Conservation (phyloP, 805 yeast genomes). For the Candida insectorum region DNA sequence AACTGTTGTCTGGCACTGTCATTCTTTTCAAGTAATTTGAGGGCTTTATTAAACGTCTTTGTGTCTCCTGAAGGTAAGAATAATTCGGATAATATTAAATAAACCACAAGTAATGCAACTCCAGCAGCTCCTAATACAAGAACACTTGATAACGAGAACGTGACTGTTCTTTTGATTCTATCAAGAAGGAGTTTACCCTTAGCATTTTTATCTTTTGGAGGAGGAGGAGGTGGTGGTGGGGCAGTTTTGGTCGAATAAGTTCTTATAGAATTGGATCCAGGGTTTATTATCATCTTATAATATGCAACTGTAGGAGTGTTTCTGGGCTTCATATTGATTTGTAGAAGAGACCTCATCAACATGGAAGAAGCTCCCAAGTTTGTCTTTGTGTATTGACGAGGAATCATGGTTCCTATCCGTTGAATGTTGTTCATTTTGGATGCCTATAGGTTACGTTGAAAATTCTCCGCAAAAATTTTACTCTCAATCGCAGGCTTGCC, state of each 20-base stretch:
- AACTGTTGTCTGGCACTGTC: constrained; percentile 55
- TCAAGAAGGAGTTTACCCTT: constrained; percentile 43
- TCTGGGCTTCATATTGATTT: no score
- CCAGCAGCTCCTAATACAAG: constrained; percentile 69
- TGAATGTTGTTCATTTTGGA: no score
- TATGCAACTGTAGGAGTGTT: no score
- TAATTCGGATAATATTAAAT: constrained; percentile 73
- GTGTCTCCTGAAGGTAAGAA: constrained; percentile 91
- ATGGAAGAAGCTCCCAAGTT: no score
- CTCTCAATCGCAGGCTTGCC: no score
- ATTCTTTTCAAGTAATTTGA: constrained; percentile 69
- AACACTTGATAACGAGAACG: constrained; percentile 58
- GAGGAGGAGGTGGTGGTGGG: constrained; percentile 40
- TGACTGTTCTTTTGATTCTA: constrained; percentile 51
- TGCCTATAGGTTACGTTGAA: no score
- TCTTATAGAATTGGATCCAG: no score
- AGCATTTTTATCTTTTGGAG: constrained; percentile 32
- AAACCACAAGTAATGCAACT: constrained; percentile 63
- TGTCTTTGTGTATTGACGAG: no score
- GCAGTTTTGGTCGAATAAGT: constrained; percentile 17
- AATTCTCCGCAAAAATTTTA: no score
- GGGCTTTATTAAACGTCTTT: constrained; percentile 83
- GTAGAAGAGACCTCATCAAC: no score
- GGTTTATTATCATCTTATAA: no score
- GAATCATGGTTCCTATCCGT: no score